A percentile compares a stretch with the other conserved stretches of the same genome.
Evolutionary conservation across 805 yeast species (phyloP).

Genomic region (Kockiozyma suomiensis): DNA sequence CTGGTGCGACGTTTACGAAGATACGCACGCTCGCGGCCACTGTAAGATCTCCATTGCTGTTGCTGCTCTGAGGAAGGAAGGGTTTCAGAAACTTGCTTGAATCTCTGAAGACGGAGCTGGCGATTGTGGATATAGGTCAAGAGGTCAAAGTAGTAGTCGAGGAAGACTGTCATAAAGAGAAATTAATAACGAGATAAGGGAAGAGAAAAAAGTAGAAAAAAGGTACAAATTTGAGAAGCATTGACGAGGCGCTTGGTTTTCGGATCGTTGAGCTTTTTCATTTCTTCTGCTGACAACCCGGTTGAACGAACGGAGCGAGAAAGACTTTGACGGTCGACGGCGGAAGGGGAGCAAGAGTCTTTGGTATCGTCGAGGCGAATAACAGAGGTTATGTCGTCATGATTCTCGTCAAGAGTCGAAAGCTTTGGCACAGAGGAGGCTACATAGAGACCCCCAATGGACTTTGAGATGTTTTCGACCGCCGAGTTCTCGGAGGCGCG

Average conservation of each 20-base stretch:
- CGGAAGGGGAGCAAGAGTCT: not conserved
- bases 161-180: constrained; percentile 79
- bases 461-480: constrained; percentile 21
- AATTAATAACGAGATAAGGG: not conserved
- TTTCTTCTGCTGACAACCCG: constrained; percentile 34
- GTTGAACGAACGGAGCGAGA: not conserved
- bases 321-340: not conserved
- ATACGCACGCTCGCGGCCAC: constrained; percentile 79
- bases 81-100: constrained; percentile 51
- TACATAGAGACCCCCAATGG: constrained; percentile 16
- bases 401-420: constrained; percentile 25
- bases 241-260: constrained; percentile 84
- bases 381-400: constrained; percentile 28
- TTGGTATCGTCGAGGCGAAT: constrained; percentile 14
- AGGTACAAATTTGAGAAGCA: constrained; percentile 63
- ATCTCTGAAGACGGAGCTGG: constrained; percentile 76
- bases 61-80: constrained; percentile 49
- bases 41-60: constrained; percentile 74
- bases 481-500: constrained; percentile 16
- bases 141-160: constrained; percentile 95
- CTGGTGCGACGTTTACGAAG: constrained; percentile 86
- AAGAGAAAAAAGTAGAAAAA: not conserved
- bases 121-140: constrained; percentile 89
- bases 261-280: constrained; percentile 59
- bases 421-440: constrained; percentile 10